These are phyloP conservation scores for Cryptococcus sp. DNA, from an alignment of 1,284 basidiomycete genomes.

Conservation along the genomic window DNA sequence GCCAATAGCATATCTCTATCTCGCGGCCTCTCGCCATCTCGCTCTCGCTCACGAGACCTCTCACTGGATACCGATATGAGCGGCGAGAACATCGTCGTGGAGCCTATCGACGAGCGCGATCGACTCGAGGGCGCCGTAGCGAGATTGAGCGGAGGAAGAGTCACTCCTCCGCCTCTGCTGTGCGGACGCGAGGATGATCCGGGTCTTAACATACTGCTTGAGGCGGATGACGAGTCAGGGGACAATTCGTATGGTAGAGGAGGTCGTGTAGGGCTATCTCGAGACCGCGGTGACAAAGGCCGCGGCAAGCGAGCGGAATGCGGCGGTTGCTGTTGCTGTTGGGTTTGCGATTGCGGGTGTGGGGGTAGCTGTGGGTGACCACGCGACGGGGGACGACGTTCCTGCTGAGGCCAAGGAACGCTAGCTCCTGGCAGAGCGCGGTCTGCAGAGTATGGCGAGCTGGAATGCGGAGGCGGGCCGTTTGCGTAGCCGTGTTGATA, in stretches of 20 bases:
- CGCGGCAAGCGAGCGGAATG: slow-evolving; percentile 4
- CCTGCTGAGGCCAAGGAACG: slow-evolving; percentile 17
- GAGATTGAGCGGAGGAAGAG: slow-evolving; percentile 2
- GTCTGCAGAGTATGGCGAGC: slow-evolving; percentile 3
- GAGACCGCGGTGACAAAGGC: slow-evolving; percentile 7
- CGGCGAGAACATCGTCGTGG: slow-evolving; percentile 2
- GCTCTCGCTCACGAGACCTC: background rate
- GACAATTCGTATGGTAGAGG: background rate
- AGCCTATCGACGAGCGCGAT: slow-evolving; percentile 2
- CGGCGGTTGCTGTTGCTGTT: background rate
- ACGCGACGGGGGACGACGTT: background rate
- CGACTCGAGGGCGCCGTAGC: background rate
- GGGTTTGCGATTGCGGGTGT: background rate
- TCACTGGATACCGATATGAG: slow-evolving; percentile 1
- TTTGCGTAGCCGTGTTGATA: background rate
- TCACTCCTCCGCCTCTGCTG: slow-evolving; percentile 1
- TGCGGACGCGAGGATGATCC: slow-evolving; percentile 4
- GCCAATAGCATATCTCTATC: background rate
- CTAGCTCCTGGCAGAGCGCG: background rate
- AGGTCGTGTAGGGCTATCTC: slow-evolving; percentile 3
- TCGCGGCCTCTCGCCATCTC: background rate
- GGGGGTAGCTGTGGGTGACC: background rate
- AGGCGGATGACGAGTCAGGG: slow-evolving; percentile 2
- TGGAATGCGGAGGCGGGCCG: background rate
- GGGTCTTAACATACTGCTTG: background rate